Base-by-base conservation (phyloP, 2,329 filamentous ascomycete genomes). In the Oidium heveae region DNA sequence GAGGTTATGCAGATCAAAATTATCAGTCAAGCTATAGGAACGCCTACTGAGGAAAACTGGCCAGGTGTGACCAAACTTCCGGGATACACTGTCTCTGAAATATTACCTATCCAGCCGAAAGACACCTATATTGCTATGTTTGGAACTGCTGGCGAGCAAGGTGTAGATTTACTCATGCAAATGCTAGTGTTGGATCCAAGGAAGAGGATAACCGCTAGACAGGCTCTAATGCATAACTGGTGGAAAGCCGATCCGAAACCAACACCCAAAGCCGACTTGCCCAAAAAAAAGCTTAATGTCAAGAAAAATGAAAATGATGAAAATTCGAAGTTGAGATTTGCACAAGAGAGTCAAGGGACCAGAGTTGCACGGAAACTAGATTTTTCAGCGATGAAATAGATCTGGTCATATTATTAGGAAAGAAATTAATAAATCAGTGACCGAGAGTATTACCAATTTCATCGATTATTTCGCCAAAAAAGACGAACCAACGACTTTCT, bases 41-140 rank as follows among this genome's bases (percentile, higher is more conserved):
- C 87, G 0, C 91, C 91, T 0, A 91, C 80, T 4, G 91, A 98
- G 65, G 85, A 91, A 16, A 89, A 87, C 65, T 98, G 91, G 91
- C 88, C 91, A 0, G 89, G 89, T 32, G 88, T 98, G 8, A 80
- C 80, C 4, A 79, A 79, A 58, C 72, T 98, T 12, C 79, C 80
- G 15, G 82, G 82, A 57, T 98, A 91, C 68, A 77, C 87, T n/a
- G 75, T 83, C 1, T 74, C 82, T 1, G 75, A 77, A 58, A 54
- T 55, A 15, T 73, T 79, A 58, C 70, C 77, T 61, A 61, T 86
- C 67, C 75, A 77, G 58, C 77, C 78, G 1, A 75, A 76, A 58
- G 79, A 84, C 55, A 82, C 82, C 63, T 95, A 86, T 71, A 73
- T 82, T 64, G 71, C 72, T 54, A 77, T 79, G 57, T 95, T 98